Evolutionary conservation across 2,329 filamentous ascomycete genomes (phyloP).

Genomic region (Colletotrichum nymphaeae): DNA sequence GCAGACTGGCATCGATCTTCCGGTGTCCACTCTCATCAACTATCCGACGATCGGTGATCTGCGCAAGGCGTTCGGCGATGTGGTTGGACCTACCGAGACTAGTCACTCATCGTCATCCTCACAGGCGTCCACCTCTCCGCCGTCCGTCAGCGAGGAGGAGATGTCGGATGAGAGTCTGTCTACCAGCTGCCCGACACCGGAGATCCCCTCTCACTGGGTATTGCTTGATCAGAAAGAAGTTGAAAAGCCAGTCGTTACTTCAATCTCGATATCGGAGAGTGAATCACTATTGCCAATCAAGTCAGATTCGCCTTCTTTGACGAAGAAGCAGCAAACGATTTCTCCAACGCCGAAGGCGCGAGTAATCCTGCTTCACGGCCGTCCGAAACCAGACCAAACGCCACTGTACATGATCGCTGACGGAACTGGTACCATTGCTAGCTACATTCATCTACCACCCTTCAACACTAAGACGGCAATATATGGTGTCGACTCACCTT

Average conservation of each 20-base stretch:
- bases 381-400: not conserved
- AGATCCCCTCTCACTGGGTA: not conserved
- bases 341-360: not conserved
- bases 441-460: constrained; percentile 13
- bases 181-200: not conserved
- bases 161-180: not conserved
- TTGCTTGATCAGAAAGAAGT: not conserved
- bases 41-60: constrained; percentile 2
- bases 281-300: not conserved
- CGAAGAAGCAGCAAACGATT: not conserved
- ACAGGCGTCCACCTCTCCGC: not conserved
- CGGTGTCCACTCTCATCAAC: not conserved
- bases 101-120: not conserved
- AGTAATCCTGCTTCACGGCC: not conserved
- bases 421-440: constrained; percentile 14
- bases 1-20: not conserved
- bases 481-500: constrained; percentile 16
- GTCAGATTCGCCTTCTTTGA: too few species aligned
- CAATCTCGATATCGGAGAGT: not conserved
- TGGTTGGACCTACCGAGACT: too few species aligned
- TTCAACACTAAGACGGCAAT: not conserved
- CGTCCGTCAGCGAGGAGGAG: not conserved
- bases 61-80: not conserved
- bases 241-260: not conserved
- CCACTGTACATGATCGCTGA: constrained; percentile 1